Conservation (phyloP, 139 green algal species). For the Micromonas pusilla region DNA sequence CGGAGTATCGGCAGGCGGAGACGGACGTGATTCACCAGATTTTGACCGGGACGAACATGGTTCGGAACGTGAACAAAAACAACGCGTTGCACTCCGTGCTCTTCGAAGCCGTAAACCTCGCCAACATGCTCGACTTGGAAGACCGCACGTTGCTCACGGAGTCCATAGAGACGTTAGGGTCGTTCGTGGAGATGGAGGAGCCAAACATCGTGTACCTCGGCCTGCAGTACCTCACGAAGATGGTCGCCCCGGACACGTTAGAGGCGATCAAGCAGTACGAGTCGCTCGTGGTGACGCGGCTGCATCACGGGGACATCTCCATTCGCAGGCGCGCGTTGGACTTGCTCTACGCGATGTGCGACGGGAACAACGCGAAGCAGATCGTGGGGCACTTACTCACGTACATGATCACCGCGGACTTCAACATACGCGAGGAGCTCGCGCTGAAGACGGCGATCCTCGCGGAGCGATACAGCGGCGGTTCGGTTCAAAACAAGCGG, state of each 20-base stretch:
- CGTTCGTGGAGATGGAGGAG: constrained; percentile 66
- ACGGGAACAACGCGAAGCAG: constrained; percentile 53
- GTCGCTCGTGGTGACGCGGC: constrained; percentile 34
- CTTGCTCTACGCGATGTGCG: constrained; percentile 80
- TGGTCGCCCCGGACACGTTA: constrained; percentile 41
- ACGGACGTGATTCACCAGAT: constrained; percentile 41
- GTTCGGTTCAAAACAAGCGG: constrained; percentile 15
- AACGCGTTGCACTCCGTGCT: constrained; percentile 93
- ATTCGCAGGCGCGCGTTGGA: constrained; percentile 83
- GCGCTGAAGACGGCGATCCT: constrained; percentile 94
- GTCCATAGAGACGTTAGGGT: constrained; percentile 46
- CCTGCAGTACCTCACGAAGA: constrained; percentile 45
- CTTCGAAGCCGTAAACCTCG: constrained; percentile 90
- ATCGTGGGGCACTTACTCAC: constrained; percentile 67
- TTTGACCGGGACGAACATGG: constrained; percentile 40
- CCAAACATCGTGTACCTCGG: constrained; percentile 91
- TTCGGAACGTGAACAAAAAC: constrained; percentile 84
- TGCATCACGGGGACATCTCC: constrained; percentile 83
- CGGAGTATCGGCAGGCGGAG: background rate
- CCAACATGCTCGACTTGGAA: constrained; percentile 45
- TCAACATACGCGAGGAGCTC: constrained; percentile 88
- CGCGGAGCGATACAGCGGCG: constrained; percentile 58
- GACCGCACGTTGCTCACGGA: constrained; percentile 57
- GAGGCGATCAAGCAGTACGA: constrained; percentile 40
- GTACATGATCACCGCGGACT: constrained; percentile 79